Base-by-base conservation (phyloP, 352 stramenopile species). In the Phytophthora cryptogea region DNA sequence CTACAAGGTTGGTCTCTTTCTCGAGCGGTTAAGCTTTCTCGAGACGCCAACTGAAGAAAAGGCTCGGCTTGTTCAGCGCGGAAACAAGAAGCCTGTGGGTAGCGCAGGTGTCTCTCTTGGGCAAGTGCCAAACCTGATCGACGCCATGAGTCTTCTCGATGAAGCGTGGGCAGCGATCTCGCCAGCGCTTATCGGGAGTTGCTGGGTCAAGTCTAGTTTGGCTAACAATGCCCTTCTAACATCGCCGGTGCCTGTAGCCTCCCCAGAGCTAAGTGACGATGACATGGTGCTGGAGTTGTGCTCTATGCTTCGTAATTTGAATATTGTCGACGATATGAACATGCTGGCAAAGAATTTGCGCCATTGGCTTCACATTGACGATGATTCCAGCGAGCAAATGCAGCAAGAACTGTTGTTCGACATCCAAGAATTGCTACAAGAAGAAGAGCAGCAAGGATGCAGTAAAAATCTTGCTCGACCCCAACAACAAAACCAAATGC, bases 361-460 rank as follows among this genome's bases (percentile, higher is more conserved):
- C 8, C 54, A 68, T 30, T 83, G 74, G 74, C 44, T 83, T 31
- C 43, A 67, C 42, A 54, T 66, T 9, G 70, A 83, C 41, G 70
- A 76, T 58, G 74, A 83, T 56, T 69, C 66, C 13, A 83, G 74
- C 45, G 74, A 80, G 30, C 68, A 70, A 43, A 83, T 83, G 74
- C 74, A 83, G 40, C 74, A 83, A 37, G 64, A 80, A 51, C 33
- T 83, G 20, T 50, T 83, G 8, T 66, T 70, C 17, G 68, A 80
- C 32, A 72, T 83, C 0, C 68, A 83, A 53, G 58, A 65, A 16
- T 37, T 83, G 33, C 43, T 83, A 11, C 67, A 78, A 33, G 70
- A 80, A 37, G 73, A 83, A n/a, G 57, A 78, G 31, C 48, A 77
- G 32, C 42, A 62, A 41, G 49, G 14, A 48, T 44, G 14, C 33